phyloP scores from a whole-genome alignment of 2,329 filamentous ascomycete genomes.

The Dryadomyces sulphureus region DNA sequence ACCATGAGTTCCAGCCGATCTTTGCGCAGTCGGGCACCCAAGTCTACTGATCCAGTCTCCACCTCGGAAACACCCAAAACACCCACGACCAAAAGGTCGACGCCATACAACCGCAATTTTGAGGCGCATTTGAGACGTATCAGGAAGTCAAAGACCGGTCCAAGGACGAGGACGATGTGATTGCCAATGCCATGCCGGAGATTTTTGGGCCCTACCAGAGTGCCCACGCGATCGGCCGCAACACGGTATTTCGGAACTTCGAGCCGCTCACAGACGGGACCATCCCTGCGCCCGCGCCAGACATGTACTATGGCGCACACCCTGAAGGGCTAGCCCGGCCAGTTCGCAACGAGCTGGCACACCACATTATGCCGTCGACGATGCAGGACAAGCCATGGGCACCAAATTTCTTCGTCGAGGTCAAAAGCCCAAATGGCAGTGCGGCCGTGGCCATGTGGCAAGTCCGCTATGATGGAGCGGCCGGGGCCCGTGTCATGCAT shows the following conservation, averaged over 20 bases:
- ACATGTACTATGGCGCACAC: conserved; percentile 18
- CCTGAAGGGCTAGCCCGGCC: conserved; percentile 13
- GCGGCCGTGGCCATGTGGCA: conserved; percentile 18
- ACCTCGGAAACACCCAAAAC: conserved; percentile 5
- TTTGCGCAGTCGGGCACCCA: conserved; percentile 7
- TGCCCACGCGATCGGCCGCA: conserved; percentile 12
- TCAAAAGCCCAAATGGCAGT: conserved; percentile 20
- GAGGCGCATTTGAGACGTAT: conserved; percentile 18
- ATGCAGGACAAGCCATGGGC: conserved; percentile 16
- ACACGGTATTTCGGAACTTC: conserved; percentile 21
- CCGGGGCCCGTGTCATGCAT: conserved; percentile 22
- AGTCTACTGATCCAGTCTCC: conserved; percentile 11
- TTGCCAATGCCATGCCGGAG: conserved; percentile 17
- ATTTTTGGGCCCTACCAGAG: conserved; percentile 14
- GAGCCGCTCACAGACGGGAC: conserved; percentile 19
- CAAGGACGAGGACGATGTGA: conserved; percentile 20
- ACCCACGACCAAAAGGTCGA: conserved; percentile 14
- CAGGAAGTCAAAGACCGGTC: conserved; percentile 14
- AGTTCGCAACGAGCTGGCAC: conserved; percentile 13
- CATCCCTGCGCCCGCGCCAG: conserved; percentile 16
- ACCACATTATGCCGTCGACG: conserved; percentile 19
- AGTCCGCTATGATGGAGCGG: conserved; percentile 22
- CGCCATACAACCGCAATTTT: conserved; percentile 20
- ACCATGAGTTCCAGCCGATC: conserved; percentile 8
- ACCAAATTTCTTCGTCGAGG: conserved; percentile 27